Conservation (phyloP, 345 rosid genomes). For the Physaria fendleri region DNA sequence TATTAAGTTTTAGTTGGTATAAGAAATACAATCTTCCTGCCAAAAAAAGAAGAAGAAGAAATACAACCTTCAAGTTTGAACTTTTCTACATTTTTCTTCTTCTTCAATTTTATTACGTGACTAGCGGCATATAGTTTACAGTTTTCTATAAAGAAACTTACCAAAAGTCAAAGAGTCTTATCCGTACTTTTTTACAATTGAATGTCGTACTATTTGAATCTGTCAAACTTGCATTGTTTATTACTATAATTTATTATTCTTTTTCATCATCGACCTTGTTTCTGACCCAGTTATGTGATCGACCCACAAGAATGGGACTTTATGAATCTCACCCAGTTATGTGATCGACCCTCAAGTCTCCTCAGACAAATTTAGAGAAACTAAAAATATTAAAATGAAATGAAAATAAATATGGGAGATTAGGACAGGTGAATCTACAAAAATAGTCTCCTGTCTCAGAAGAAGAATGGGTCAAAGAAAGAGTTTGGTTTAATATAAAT, state of each 20-base stretch:
- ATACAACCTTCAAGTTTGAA: conserved; percentile 12
- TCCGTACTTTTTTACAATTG: not conserved
- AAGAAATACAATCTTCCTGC: not conserved
- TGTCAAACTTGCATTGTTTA: conserved; percentile 8
- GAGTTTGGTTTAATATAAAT: conserved; percentile 13
- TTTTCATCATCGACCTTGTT: not conserved
- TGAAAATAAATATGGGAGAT: conserved; percentile 20
- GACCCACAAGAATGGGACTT: not conserved
- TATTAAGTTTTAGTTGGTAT: conserved; percentile 9
- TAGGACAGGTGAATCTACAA: conserved; percentile 29
- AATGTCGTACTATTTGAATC: conserved; percentile 15
- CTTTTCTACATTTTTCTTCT: conserved; percentile 12
- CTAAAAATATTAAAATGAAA: not conserved
- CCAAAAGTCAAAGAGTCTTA: conserved; percentile 7
- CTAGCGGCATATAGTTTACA: not conserved
- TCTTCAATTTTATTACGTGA: not conserved
- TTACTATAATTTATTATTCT: no score
- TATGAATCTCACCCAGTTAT: not conserved
- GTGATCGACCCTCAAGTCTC: not conserved
- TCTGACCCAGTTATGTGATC: not conserved
- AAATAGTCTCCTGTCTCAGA: conserved; percentile 5
- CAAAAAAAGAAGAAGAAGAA: no score
- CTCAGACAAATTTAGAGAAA: conserved; percentile 1
- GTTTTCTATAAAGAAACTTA: not conserved
- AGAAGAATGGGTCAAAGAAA: conserved; percentile 26